Conservation (phyloP, 2,329 filamentous ascomycete genomes). For the Aspergillus piperis region DNA sequence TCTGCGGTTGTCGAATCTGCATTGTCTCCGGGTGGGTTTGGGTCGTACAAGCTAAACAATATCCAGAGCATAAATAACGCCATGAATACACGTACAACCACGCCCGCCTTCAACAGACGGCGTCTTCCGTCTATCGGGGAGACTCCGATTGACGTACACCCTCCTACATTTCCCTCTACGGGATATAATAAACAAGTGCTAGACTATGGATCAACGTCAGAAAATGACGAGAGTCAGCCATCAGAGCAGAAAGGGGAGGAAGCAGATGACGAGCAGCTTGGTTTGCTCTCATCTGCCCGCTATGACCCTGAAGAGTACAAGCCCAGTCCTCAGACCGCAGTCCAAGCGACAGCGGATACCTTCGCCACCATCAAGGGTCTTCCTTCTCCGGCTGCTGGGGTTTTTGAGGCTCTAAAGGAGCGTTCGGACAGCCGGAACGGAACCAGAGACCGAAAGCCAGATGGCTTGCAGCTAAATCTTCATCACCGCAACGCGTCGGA, state of each 20-base stretch:
- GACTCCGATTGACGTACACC: conserved; percentile 57
- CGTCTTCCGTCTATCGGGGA: conserved; percentile 80
- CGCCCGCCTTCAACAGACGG: conserved; percentile 61
- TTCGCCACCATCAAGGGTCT: conserved; percentile 58
- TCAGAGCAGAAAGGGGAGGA: conserved; percentile 30
- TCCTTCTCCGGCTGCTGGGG: conserved; percentile 68
- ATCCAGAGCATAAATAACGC: conserved; percentile 71
- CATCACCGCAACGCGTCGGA: conserved; percentile 55
- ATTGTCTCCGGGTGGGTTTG: conserved; percentile 67
- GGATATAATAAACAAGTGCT: conserved; percentile 44
- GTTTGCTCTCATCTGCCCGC: conserved; percentile 46
- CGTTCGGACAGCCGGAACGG: conserved; percentile 57
- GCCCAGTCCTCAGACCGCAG: conserved; percentile 61
- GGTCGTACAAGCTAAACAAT: conserved; percentile 57
- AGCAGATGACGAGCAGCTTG: conserved; percentile 17
- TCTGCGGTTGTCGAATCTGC: conserved; percentile 64
- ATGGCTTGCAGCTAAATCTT: conserved; percentile 68
- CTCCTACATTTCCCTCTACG: conserved; percentile 43
- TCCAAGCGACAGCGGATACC: conserved; percentile 67
- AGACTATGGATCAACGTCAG: conserved; percentile 52
- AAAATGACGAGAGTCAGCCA: conserved; percentile 39
- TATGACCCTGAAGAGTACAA: conserved; percentile 47
- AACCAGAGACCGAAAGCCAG: conserved; percentile 76
- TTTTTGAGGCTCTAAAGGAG: conserved; percentile 64
- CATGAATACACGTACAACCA: conserved; percentile 64